Conservation (phyloP, 2,329 filamentous ascomycete genomes). For the Colletotrichum falcatum region DNA sequence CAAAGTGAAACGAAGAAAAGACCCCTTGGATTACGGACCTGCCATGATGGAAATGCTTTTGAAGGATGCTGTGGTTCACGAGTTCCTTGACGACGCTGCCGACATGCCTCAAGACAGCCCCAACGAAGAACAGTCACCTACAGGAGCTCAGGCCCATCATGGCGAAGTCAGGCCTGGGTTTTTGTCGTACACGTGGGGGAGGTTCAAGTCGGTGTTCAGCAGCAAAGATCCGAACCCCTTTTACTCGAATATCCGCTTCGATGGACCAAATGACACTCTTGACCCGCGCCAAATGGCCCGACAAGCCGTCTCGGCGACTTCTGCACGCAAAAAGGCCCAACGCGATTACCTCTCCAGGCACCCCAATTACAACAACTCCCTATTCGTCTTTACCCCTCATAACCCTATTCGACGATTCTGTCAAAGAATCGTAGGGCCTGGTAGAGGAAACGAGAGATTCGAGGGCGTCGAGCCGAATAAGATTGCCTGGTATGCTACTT, state of each 20-base stretch:
- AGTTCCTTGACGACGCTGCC: constrained; percentile 86
- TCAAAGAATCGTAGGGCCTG: constrained; percentile 90
- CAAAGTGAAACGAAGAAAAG: constrained; percentile 71
- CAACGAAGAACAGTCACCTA: constrained; percentile 50
- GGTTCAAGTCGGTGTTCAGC: constrained; percentile 65
- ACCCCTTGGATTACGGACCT: constrained; percentile 91
- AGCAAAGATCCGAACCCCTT: constrained; percentile 92
- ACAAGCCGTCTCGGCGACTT: constrained; percentile 86
- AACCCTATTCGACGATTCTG: constrained; percentile 86
- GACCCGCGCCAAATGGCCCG: constrained; percentile 91
- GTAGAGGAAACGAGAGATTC: constrained; percentile 85
- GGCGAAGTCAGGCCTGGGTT: constrained; percentile 67
- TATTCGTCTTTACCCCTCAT: constrained; percentile 85
- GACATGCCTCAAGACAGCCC: constrained; percentile 55
- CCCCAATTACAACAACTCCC: constrained; percentile 90
- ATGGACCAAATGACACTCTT: constrained; percentile 79
- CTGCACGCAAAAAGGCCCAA: constrained; percentile 87
- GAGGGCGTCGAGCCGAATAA: constrained; percentile 92
- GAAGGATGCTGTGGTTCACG: constrained; percentile 93
- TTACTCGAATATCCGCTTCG: constrained; percentile 80
- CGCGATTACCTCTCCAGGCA: constrained; percentile 89
- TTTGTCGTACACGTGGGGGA: constrained; percentile 72
- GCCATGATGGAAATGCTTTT: constrained; percentile 96
- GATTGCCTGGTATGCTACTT: constrained; percentile 91
- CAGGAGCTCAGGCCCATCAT: constrained; percentile 48